Conservation (phyloP, 352 stramenopile species). For the Globisporangium irregulare region DNA sequence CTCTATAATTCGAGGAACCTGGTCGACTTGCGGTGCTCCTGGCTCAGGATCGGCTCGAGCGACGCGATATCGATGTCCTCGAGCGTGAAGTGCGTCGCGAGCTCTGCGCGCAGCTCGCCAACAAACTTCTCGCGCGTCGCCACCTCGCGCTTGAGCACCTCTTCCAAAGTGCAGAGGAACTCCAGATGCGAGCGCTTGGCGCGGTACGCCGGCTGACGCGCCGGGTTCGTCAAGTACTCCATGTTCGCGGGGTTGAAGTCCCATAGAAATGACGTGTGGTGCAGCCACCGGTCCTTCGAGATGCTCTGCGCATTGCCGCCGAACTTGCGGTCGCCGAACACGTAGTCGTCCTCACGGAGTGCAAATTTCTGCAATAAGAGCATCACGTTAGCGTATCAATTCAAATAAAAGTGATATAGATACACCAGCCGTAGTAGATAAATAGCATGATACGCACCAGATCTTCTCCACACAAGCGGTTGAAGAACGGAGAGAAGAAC, state of each 20-base stretch:
- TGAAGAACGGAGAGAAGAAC: slow-evolving; percentile 82
- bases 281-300: slow-evolving; percentile 92
- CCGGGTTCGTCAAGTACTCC: slow-evolving; percentile 93
- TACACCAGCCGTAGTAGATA: background rate
- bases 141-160: slow-evolving; percentile 48
- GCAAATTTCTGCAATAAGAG: slow-evolving; percentile 62
- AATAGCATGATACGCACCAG: slow-evolving; percentile 16
- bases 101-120: slow-evolving; percentile 37
- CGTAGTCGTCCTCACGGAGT: slow-evolving; percentile 96
- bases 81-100: slow-evolving; percentile 59
- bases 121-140: slow-evolving; percentile 45
- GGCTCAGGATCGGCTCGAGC: slow-evolving; percentile 42
- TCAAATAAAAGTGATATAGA: background rate
- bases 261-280: slow-evolving; percentile 98
- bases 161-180: slow-evolving; percentile 91
- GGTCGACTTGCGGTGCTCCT: slow-evolving; percentile 68
- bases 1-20: slow-evolving; percentile 46
- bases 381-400: background rate
- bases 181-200: slow-evolving; percentile 89
- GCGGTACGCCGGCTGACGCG: slow-evolving; percentile 94
- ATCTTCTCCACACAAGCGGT: slow-evolving; percentile 34
- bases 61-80: slow-evolving; percentile 46
- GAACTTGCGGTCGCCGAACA: slow-evolving; percentile 94
- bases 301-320: slow-evolving; percentile 97
- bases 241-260: slow-evolving; percentile 94